These are phyloP conservation scores for Singerocomus rubriflavus DNA, from an alignment of 1,284 basidiomycete genomes.

Conservation along the genomic window DNA sequence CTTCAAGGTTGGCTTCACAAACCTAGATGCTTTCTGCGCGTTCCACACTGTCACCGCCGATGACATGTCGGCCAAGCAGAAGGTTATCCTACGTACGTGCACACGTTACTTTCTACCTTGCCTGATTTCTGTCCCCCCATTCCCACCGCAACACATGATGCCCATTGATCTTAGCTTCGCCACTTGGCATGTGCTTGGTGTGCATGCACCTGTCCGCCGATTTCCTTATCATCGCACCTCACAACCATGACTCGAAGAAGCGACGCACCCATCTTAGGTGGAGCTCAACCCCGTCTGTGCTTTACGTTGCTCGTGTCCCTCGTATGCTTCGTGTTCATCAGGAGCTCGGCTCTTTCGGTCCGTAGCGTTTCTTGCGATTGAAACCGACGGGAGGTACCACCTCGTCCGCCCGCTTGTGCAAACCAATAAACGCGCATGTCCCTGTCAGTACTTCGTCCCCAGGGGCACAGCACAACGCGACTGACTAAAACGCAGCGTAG, in stretches of 20 bases:
- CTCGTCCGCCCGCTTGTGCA: not conserved
- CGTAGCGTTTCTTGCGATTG: not conserved
- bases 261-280: not conserved
- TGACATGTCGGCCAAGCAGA: not conserved
- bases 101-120: not conserved
- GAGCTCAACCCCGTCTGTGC: not conserved
- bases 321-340: not conserved
- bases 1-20: not conserved
- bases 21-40: not conserved
- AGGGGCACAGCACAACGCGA: too few relatives aligned
- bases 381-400: not conserved
- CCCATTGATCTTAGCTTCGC: not conserved
- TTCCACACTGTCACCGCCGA: not conserved
- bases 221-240: not conserved
- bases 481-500: not conserved
- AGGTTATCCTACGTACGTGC: not conserved
- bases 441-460: not conserved
- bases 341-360: not conserved
- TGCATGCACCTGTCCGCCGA: not conserved
- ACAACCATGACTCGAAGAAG: not conserved
- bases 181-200: not conserved
- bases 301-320: not conserved
- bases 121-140: not conserved
- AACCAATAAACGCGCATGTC: not conserved
- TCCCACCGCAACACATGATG: not conserved